phyloP scores from a whole-genome alignment of 331 rosid species.

The Rosa hybrid region DNA sequence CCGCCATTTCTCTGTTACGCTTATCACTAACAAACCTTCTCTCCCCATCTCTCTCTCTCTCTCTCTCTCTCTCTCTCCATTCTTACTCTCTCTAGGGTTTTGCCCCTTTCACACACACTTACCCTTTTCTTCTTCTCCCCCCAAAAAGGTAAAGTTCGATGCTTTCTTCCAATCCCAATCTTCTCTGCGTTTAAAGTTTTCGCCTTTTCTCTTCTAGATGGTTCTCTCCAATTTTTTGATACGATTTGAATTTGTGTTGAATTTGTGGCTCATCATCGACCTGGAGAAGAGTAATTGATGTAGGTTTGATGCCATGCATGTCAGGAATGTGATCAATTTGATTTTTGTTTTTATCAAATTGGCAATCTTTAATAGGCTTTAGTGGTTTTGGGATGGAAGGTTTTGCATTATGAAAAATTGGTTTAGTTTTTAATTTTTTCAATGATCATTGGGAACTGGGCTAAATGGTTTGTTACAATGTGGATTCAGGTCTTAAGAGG shows the following conservation, averaged over 20 bases:
- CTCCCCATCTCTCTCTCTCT: conserved; percentile 7
- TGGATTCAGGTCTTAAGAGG: conserved; percentile 43
- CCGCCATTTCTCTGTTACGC: neutral
- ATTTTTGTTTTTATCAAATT: neutral
- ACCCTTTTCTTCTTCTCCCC: neutral
- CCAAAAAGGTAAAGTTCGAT: neutral
- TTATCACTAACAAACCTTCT: neutral
- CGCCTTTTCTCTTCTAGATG: neutral
- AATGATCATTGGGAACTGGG: conserved; percentile 6
- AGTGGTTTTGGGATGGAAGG: neutral
- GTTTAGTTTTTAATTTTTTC: neutral
- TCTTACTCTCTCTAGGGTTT: conserved; percentile 10
- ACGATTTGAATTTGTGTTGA: neutral
- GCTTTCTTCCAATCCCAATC: neutral
- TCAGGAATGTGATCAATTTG: neutral
- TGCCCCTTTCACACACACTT: neutral
- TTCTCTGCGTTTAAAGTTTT: neutral
- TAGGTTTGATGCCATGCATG: neutral
- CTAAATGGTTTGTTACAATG: conserved; percentile 16
- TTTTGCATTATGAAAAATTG: neutral
- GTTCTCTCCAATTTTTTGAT: neutral
- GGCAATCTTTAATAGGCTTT: neutral
- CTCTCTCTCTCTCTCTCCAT: conserved; percentile 8
- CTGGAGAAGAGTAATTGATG: neutral
- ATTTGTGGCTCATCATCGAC: too few relatives aligned